A percentile compares a stretch with the other conserved stretches of the same genome.
phyloP scores from a whole-genome alignment of 108 stramenopile species.

The Nitzschia palea region DNA sequence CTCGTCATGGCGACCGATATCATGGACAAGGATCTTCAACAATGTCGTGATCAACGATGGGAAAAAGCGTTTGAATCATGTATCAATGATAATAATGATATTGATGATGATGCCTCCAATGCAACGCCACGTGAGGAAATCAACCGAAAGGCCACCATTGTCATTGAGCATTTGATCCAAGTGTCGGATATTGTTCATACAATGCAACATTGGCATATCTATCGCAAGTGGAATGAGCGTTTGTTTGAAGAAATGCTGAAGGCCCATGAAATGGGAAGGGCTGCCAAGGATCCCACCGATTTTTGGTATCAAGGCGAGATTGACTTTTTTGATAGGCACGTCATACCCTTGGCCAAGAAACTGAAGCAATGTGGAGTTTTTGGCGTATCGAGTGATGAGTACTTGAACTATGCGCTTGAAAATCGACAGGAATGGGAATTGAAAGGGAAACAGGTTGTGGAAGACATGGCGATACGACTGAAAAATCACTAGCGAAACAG shows the following conservation, averaged over 20 bases:
- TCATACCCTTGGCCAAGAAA: conserved; percentile 12
- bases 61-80: neutral
- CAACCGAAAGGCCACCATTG: conserved; percentile 11
- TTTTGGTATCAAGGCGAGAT: conserved; percentile 4
- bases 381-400: conserved; percentile 15
- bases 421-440: neutral
- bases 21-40: neutral
- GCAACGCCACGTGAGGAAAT: neutral
- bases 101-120: neutral
- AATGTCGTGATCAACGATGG: neutral
- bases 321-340: neutral
- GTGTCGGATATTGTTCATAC: neutral
- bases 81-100: neutral
- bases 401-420: conserved; percentile 1
- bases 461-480: neutral
- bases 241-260: neutral
- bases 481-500: no score
- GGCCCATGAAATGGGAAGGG: neutral
- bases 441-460: neutral
- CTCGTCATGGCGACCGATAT: conserved; percentile 14
- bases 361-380: conserved; percentile 7
- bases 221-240: neutral
- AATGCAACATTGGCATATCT: conserved; percentile 4
- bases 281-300: neutral
- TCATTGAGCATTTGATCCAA: conserved; percentile 18